Base-by-base conservation (phyloP, 495 filamentous ascomycete species). In the Trichoderma gamsii region DNA sequence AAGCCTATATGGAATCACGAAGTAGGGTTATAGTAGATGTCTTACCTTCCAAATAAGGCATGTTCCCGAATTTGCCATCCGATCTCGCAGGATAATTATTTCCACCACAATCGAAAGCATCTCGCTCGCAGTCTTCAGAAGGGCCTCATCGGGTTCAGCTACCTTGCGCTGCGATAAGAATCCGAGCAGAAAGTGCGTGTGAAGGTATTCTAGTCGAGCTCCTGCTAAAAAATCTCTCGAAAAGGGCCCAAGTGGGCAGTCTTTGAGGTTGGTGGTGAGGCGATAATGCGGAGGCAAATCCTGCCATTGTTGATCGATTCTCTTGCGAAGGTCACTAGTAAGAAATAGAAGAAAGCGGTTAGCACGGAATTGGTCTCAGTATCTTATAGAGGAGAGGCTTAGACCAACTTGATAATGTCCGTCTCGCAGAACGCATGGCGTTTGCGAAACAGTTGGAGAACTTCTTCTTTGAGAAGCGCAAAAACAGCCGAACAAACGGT, bases 21-120 rank as follows among this genome's bases (percentile, higher is more conserved):
- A 38, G 35, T 7, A 9, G 35, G 8, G 7, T 9, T 38, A 38
- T 9, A 7, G 46, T 61, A 38, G 11, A 59, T 41, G 16, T 32
- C 13, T 66, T 73, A 76, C 79, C 74, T 78, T 81, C 79, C 79
- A 80, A n/a, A 79, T 72, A 38, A 81, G 72, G n/a, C 76, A 72
- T 0, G 78, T 80, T 2, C 79, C 78, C 9, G 79, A 80, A 66
- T 81, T 80, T 7, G 71, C 74, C 38, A 81, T 69, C 35, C 77
- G 76, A 38, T 81, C 78, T 18, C 76, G 72, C 3, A 80, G 75
- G 18, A 81, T 67, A 9, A 81, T 76, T 15, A 72, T 67, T 49
- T 80, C 79, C 15, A 79, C 74, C 11, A 79, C 76, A 0, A 80
- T 71, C 9, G 71, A 68, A 23, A 81, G 76, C 72, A 80, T 81